Conservation (phyloP, 306 rosid species). For the Ormosia semicastrata region DNA sequence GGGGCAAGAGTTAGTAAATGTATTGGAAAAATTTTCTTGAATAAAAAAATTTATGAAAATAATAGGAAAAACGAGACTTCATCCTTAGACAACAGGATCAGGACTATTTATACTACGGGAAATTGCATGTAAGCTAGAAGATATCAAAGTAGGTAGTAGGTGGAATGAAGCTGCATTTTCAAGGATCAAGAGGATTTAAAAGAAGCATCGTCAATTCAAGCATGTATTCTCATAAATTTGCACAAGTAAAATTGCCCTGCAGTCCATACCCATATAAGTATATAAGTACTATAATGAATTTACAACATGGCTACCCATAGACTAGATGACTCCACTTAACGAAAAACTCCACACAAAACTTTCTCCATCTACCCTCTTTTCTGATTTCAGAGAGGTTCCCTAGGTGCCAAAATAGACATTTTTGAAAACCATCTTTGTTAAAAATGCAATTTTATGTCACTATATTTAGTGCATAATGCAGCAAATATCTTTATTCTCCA, state of each 20-base stretch:
- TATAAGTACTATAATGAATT: background rate
- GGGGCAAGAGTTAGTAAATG: background rate
- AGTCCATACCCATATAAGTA: background rate
- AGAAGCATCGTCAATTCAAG: background rate
- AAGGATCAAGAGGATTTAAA: slow-evolving; percentile 11
- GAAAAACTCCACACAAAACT: background rate
- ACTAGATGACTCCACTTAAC: background rate
- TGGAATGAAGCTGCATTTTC: background rate
- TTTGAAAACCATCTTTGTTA: background rate
- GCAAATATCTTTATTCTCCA: background rate
- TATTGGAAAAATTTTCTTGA: background rate
- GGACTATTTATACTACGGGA: background rate
- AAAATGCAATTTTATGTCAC: background rate
- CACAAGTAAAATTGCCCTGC: background rate
- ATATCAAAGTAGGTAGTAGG: background rate
- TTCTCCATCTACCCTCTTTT: background rate
- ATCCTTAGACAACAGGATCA: background rate
- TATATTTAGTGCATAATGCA: background rate
- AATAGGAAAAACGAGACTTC: background rate
- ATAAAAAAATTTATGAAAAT: background rate
- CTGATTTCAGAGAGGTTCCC: background rate
- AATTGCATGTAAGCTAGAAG: background rate
- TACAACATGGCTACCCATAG: background rate
- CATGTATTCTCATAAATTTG: background rate
- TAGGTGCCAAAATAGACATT: background rate